phyloP scores from a whole-genome alignment of 768 basidiomycete species.

The Hypholoma sublateritium region DNA sequence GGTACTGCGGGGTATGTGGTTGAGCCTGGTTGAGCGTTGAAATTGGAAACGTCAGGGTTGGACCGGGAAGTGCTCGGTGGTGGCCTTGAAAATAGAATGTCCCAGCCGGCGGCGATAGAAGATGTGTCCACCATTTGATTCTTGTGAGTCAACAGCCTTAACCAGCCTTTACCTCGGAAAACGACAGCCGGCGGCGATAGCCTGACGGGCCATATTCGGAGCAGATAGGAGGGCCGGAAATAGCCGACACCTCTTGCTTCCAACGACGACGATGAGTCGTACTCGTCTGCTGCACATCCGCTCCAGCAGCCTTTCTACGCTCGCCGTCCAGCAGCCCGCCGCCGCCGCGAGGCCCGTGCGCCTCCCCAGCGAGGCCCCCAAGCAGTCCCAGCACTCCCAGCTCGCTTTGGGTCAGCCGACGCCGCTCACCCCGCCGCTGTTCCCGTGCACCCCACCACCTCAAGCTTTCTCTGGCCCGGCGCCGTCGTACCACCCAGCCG shows the following conservation, averaged over 20 bases:
- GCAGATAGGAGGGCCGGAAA: no score
- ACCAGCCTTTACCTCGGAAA: no score
- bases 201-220: no score
- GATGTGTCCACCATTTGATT: no score
- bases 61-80: no score
- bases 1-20: no score
- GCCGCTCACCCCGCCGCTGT: constrained; percentile 26
- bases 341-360: constrained; percentile 15
- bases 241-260: neutral
- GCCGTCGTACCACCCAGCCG: constrained; percentile 14
- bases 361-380: constrained; percentile 18
- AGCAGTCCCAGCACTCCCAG: constrained; percentile 24
- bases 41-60: no score
- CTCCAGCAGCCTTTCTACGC: constrained; percentile 20
- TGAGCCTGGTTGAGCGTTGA: no score
- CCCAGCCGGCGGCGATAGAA: no score
- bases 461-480: constrained; percentile 3
- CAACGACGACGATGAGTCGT: constrained; percentile 6
- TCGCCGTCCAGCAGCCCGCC: constrained; percentile 17
- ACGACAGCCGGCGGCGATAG: no score
- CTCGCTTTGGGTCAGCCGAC: constrained; percentile 21
- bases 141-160: no score
- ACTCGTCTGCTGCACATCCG: constrained; percentile 19
- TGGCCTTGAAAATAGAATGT: no score
- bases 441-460: constrained; percentile 28